A percentile compares a stretch with the other conserved stretches of the same genome.
phyloP scores from a whole-genome alignment of 1,284 basidiomycete species.

The Papiliotrema flavescens region DNA sequence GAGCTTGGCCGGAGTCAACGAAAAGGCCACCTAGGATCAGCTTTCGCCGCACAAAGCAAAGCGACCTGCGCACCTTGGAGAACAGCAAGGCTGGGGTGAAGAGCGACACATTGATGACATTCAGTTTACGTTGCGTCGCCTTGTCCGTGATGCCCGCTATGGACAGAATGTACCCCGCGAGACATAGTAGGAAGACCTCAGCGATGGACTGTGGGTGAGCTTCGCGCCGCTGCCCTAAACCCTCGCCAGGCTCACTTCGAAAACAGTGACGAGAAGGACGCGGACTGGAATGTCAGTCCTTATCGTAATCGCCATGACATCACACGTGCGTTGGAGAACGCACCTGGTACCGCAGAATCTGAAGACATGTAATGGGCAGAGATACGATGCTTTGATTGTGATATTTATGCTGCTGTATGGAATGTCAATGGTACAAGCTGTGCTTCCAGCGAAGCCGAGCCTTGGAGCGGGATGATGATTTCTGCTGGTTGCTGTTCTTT shows the following conservation, averaged over 20 bases:
- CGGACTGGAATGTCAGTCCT: slow-evolving; percentile 14
- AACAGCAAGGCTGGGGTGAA: slow-evolving; percentile 91
- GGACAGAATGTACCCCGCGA: slow-evolving; percentile 81
- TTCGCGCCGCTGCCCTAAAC: not conserved
- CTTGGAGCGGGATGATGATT: no score
- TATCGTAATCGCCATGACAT: not conserved
- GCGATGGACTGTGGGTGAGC: slow-evolving; percentile 65
- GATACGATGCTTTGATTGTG: no score
- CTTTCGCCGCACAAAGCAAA: not conserved
- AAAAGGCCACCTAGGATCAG: slow-evolving; percentile 44
- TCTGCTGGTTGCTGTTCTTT: no score
- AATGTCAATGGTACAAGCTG: no score
- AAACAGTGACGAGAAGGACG: slow-evolving; percentile 52
- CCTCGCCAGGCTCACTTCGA: slow-evolving; percentile 52
- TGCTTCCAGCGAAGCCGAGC: no score
- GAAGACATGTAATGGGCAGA: no score
- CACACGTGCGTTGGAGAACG: slow-evolving; percentile 3
- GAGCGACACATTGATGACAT: slow-evolving; percentile 60
- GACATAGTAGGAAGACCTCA: slow-evolving; percentile 81
- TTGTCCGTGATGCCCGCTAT: slow-evolving; percentile 78
- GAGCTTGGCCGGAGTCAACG: slow-evolving; percentile 62
- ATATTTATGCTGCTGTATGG: no score
- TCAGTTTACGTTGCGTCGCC: slow-evolving; percentile 73
- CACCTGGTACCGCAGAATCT: not conserved
- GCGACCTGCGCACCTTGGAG: slow-evolving; percentile 83